These are phyloP conservation scores for Kalanchoe fedtschenkoi DNA, from an alignment of 164 flowering plant genomes.

Conservation along the genomic window DNA sequence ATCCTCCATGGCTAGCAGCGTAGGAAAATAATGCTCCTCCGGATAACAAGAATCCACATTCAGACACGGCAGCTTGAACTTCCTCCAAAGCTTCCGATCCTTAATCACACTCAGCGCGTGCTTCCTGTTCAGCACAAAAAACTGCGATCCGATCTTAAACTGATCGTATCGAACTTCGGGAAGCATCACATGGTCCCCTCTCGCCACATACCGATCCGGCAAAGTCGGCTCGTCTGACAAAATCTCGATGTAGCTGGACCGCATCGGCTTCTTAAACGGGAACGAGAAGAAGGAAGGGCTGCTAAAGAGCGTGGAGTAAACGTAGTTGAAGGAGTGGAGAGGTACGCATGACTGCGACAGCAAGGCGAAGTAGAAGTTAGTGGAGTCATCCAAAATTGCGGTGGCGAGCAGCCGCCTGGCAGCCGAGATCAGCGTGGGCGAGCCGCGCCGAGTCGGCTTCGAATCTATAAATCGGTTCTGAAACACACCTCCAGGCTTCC, in stretches of 20 bases:
- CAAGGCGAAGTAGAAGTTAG: constrained; percentile 63
- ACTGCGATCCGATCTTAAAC: constrained; percentile 84
- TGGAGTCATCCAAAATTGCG: constrained; percentile 70
- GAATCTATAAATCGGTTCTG: constrained; percentile 36
- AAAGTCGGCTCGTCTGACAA: constrained; percentile 26
- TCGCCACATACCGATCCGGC: constrained; percentile 31
- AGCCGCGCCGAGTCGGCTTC: constrained; percentile 62
- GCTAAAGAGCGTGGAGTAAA: constrained; percentile 35
- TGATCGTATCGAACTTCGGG: constrained; percentile 63
- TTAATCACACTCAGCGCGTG: constrained; percentile 52
- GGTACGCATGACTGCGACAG: constrained; percentile 93
- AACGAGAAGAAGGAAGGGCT: not conserved
- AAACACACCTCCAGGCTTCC: constrained; percentile 39
- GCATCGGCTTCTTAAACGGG: not conserved
- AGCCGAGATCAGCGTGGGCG: constrained; percentile 80
- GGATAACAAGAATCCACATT: constrained; percentile 65
- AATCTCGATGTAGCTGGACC: constrained; percentile 61
- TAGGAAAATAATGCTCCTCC: constrained; percentile 92
- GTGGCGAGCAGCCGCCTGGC: constrained; percentile 76
- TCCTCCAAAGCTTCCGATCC: constrained; percentile 67
- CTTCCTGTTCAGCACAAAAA: constrained; percentile 47
- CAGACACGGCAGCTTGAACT: constrained; percentile 64
- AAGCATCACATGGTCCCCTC: constrained; percentile 57
- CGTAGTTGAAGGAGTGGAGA: constrained; percentile 54
- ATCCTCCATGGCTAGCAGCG: constrained; percentile 67